These are phyloP conservation scores for Asterionellopsis glacialis DNA, from an alignment of 108 stramenopile species.

Conservation along the genomic window DNA sequence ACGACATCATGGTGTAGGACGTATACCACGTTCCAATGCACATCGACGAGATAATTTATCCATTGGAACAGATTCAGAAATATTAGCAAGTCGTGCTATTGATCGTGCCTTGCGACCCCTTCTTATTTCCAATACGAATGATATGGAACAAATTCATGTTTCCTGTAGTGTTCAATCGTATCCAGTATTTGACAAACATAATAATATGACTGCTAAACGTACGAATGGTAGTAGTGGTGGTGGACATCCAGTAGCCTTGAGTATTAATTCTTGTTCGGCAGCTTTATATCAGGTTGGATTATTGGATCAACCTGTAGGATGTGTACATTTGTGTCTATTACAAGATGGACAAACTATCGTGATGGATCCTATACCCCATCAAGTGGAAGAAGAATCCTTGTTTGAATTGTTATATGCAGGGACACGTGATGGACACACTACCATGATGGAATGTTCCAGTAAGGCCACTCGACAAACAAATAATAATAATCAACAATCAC, in stretches of 20 bases:
- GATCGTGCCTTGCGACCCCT: constrained; percentile 63
- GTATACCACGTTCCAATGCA: constrained; percentile 38
- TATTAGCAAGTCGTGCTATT: constrained; percentile 48
- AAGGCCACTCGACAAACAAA: background rate
- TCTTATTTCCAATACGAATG: constrained; percentile 3
- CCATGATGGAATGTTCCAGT: constrained; percentile 52
- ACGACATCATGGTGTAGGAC: constrained; percentile 58
- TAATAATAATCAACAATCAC: too few relatives aligned
- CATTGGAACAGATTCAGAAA: constrained; percentile 48
- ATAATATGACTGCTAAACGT: too few relatives aligned
- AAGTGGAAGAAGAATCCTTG: constrained; percentile 13
- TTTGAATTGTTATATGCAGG: constrained; percentile 57
- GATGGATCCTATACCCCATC: constrained; percentile 31
- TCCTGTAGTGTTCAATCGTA: constrained; percentile 49
- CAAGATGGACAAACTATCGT: constrained; percentile 28
- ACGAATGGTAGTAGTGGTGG: constrained; percentile 15
- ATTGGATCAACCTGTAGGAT: constrained; percentile 60
- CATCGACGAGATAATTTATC: constrained; percentile 41
- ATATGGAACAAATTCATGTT: constrained; percentile 32
- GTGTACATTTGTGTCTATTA: constrained; percentile 31
- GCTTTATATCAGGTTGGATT: constrained; percentile 48
- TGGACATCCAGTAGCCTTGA: constrained; percentile 55
- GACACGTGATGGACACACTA: constrained; percentile 26
- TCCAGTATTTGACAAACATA: constrained; percentile 1
- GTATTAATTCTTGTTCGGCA: constrained; percentile 77